Evolutionary conservation across 2,329 filamentous ascomycete genomes (phyloP).

Genomic region (Exophiala sideris): DNA sequence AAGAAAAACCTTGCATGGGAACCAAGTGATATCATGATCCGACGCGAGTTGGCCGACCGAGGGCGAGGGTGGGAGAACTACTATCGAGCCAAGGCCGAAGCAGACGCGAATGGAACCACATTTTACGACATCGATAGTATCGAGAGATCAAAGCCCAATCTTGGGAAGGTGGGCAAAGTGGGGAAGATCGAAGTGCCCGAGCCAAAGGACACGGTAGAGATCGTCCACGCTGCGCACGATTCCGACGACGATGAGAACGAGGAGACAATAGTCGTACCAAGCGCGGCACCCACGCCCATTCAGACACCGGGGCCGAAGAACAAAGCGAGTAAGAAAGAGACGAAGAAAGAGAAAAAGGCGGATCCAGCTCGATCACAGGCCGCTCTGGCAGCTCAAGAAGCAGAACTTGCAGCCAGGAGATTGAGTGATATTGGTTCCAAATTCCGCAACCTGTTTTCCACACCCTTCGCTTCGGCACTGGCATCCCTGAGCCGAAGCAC

Average conservation of each 20-base stretch:
- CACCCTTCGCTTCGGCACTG: conserved; percentile 27
- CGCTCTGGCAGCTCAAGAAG: conserved; percentile 38
- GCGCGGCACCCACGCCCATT: conserved; percentile 6
- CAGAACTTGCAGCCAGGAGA: conserved; percentile 38
- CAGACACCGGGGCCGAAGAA: conserved; percentile 13
- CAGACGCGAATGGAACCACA: conserved; percentile 50
- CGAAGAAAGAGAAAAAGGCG: conserved; percentile 55
- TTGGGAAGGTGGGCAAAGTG: conserved; percentile 9
- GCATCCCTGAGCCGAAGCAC: conserved; percentile 28
- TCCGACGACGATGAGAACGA: conserved; percentile 41
- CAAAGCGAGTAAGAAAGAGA: conserved; percentile 53
- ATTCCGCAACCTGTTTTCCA: conserved; percentile 36
- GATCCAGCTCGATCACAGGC: conserved; percentile 46
- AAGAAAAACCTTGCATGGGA: conserved; percentile 70
- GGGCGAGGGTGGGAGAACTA: conserved; percentile 54
- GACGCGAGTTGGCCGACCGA: conserved; percentile 59
- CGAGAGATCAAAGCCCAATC: conserved; percentile 11
- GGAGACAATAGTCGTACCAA: background rate
- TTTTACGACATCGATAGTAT: conserved; percentile 53
- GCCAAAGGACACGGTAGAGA: conserved; percentile 6
- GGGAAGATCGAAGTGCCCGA: conserved; percentile 15
- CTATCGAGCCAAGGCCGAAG: conserved; percentile 48
- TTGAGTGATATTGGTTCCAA: conserved; percentile 38
- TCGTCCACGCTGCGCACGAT: background rate
- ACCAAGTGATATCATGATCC: conserved; percentile 64